These are phyloP conservation scores for Rosellinia necatrix DNA, from an alignment of 2,329 filamentous ascomycete genomes.

Conservation along the genomic window DNA sequence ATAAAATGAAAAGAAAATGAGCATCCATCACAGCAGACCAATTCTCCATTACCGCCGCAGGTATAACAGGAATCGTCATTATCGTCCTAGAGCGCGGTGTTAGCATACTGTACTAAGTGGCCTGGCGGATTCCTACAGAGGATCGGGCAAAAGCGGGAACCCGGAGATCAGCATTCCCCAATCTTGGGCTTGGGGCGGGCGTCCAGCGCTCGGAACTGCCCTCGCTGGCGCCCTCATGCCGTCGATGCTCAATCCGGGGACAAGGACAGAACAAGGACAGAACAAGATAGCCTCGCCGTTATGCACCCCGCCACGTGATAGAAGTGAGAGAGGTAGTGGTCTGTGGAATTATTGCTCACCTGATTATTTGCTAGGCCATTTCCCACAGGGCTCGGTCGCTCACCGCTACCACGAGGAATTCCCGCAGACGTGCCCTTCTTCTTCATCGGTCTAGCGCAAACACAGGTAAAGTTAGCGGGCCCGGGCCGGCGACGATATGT, in stretches of 20 bases:
- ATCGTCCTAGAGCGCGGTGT: conserved; percentile 57
- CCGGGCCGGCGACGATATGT: conserved; percentile 8
- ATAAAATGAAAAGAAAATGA: conserved; percentile 86
- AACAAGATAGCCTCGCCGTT: neutral
- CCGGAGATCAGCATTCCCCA: conserved; percentile 33
- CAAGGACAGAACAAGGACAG: neutral
- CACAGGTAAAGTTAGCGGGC: conserved; percentile 29
- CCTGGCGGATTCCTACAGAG: conserved; percentile 38
- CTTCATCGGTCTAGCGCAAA: conserved; percentile 68
- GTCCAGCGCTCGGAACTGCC: conserved; percentile 31
- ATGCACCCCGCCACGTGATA: neutral
- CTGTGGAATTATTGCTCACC: conserved; percentile 48
- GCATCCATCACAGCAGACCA: conserved; percentile 94
- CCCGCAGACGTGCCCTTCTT: conserved; percentile 74
- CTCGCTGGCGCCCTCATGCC: conserved; percentile 15
- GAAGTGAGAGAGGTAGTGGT: neutral
- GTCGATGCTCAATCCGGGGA: neutral
- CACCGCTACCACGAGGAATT: conserved; percentile 67
- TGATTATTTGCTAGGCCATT: conserved; percentile 58
- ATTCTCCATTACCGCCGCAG: conserved; percentile 80
- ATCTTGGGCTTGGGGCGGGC: conserved; percentile 23
- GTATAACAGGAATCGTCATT: conserved; percentile 91
- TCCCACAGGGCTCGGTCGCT: conserved; percentile 64
- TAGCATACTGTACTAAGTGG: conserved; percentile 41
- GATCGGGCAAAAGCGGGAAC: conserved; percentile 45